A percentile compares a stretch with the other conserved stretches of the same genome.
Conservation (phyloP, 2,329 filamentous ascomycete genomes). For the Leptographium lundbergii region DNA sequence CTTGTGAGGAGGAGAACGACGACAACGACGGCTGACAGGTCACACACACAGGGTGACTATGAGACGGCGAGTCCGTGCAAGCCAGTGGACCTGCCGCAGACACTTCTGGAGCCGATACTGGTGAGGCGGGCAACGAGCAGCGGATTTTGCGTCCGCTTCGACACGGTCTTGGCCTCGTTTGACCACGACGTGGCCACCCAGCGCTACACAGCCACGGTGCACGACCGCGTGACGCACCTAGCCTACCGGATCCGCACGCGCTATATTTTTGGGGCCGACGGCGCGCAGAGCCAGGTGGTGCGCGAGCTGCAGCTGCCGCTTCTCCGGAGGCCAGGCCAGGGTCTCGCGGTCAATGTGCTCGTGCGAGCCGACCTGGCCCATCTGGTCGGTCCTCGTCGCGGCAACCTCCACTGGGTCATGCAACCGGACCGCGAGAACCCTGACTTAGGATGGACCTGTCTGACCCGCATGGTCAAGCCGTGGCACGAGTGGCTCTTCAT, state of each 20-base stretch:
- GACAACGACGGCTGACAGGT: too few species aligned
- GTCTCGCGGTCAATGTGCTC: constrained; percentile 27
- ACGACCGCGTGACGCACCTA: constrained; percentile 13
- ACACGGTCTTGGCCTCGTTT: constrained; percentile 25
- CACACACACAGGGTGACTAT: constrained; percentile 25
- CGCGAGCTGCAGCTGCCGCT: constrained; percentile 24
- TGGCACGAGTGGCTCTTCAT: constrained; percentile 53
- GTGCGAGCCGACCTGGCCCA: constrained; percentile 34
- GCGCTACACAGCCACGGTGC: constrained; percentile 17
- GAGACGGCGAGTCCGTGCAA: constrained; percentile 30
- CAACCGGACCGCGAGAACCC: constrained; percentile 39
- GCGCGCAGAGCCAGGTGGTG: constrained; percentile 26
- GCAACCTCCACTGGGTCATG: constrained; percentile 49
- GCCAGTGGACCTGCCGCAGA: constrained; percentile 34
- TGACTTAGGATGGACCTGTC: constrained; percentile 34
- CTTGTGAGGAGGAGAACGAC: too few species aligned
- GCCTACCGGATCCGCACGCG: constrained; percentile 32
- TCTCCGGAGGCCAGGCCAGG: constrained; percentile 19
- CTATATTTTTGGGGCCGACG: constrained; percentile 49
- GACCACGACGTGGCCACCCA: constrained; percentile 14
- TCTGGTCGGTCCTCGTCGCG: constrained; percentile 33
- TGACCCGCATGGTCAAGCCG: constrained; percentile 48
- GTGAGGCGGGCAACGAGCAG: constrained; percentile 24
- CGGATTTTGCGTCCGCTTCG: constrained; percentile 30
- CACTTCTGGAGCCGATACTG: constrained; percentile 33